Evolutionary conservation across 2,329 filamentous ascomycete species (phyloP).

Genomic region (Diplodia seriata): DNA sequence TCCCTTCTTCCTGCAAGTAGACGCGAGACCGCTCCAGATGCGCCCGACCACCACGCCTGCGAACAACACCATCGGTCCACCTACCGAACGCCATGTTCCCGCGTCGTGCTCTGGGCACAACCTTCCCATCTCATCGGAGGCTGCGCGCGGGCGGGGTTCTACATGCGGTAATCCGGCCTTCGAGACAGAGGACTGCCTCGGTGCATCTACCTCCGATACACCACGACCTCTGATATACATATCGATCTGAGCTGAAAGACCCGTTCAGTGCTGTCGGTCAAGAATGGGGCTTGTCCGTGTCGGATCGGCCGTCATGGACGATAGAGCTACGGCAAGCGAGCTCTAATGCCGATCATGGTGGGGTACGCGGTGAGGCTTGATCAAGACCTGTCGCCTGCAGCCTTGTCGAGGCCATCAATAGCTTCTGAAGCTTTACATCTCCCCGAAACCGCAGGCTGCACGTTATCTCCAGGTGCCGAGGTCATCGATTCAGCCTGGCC

Average conservation of each 20-base stretch:
- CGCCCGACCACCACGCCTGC: no score
- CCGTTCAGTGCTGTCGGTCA: neutral
- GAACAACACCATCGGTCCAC: no score
- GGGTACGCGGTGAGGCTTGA: conserved; percentile 15
- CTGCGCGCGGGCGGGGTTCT: neutral
- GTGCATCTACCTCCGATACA: neutral
- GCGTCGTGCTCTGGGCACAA: no score
- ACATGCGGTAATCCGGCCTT: neutral
- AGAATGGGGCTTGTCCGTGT: neutral
- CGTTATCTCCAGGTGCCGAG: neutral
- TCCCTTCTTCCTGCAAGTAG: no score
- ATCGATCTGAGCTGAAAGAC: neutral
- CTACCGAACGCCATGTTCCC: no score
- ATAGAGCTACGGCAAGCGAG: conserved; percentile 17
- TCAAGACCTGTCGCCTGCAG: neutral
- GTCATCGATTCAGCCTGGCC: no score
- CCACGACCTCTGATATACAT: neutral
- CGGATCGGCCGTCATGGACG: conserved; percentile 3
- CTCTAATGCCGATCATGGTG: conserved; percentile 18
- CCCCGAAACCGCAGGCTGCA: neutral
- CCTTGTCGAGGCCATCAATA: neutral
- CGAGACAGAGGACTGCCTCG: neutral
- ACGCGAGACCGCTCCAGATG: no score
- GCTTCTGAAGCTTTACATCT: neutral
- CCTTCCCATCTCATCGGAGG: no score